phyloP scores from a whole-genome alignment of 139 green algal species.

The Chlamydomonas incerta region DNA sequence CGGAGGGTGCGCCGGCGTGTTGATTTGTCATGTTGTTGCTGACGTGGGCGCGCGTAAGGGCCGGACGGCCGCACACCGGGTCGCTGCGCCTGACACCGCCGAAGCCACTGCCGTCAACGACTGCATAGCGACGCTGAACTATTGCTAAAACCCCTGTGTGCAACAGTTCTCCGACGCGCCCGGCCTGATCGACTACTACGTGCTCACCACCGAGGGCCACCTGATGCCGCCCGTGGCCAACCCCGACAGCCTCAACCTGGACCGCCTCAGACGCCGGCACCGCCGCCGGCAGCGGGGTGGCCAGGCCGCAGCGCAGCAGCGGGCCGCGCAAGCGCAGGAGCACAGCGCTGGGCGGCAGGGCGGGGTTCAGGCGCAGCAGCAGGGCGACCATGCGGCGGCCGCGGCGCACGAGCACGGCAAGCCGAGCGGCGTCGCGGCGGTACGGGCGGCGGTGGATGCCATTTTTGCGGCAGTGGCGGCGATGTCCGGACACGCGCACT shows the following conservation, averaged over 20 bases:
- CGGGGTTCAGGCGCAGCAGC: no score
- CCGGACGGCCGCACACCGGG: no score
- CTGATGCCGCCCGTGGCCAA: slow-evolving; percentile 60
- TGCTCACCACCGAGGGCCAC: slow-evolving; percentile 79
- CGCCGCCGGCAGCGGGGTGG: background rate
- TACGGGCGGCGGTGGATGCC: background rate
- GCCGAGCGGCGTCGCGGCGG: background rate
- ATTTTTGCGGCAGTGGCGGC: background rate
- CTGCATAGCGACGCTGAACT: no score
- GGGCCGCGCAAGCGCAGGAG: background rate
- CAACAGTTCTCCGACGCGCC: slow-evolving; percentile 41
- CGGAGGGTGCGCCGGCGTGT: no score
- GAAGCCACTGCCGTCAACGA: no score
- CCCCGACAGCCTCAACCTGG: background rate
- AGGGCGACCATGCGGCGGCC: background rate
- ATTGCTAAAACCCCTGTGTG: no score
- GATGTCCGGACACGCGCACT: background rate
- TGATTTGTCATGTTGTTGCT: no score
- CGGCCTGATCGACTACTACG: slow-evolving; percentile 61
- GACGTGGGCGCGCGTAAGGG: no score
- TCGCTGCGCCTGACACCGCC: no score
- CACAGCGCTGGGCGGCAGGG: background rate
- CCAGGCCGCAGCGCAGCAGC: background rate
- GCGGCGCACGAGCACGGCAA: background rate
- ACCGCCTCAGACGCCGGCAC: background rate